Evolutionary conservation across 305 asterid species (phyloP).

Genomic region (Salvia sclarea): DNA sequence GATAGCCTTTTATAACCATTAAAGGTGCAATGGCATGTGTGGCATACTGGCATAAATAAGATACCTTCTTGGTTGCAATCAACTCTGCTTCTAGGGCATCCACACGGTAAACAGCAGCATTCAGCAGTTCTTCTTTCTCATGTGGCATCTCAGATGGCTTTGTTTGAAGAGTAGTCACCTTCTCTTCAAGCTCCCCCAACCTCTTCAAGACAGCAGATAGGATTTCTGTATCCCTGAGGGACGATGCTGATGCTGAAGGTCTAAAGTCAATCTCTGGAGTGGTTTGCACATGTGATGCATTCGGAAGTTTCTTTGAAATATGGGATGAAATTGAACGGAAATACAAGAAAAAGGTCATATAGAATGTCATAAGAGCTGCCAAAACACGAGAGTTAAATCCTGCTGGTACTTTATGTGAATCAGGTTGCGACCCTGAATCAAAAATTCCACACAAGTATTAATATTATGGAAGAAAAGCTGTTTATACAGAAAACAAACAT

Average conservation of each 20-base stretch:
- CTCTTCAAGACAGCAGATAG: conserved; percentile 69
- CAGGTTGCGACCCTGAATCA: conserved; percentile 47
- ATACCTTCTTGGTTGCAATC: conserved; percentile 92
- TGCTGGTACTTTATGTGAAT: conserved; percentile 54
- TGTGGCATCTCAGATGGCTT: conserved; percentile 96
- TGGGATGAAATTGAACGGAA: conserved; percentile 49
- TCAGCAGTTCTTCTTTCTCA: conserved; percentile 89
- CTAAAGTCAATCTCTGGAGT: conserved; percentile 45
- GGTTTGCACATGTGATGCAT: conserved; percentile 38
- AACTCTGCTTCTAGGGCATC: conserved; percentile 98
- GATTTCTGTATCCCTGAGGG: conserved; percentile 62
- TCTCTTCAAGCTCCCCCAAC: conserved; percentile 85
- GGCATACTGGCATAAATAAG: neutral
- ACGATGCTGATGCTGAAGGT: conserved; percentile 62
- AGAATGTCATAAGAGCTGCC: conserved; percentile 61
- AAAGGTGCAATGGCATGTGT: neutral
- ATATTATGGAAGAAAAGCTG: conserved; percentile 7
- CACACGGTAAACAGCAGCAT: conserved; percentile 98
- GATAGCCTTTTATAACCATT: neutral
- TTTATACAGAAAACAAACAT: neutral
- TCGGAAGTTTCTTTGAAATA: conserved; percentile 55
- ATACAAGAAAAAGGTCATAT: conserved; percentile 59
- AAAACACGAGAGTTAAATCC: conserved; percentile 48
- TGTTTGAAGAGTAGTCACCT: conserved; percentile 68
- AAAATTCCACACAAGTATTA: conserved; percentile 26